These are phyloP conservation scores for Aspergillus biplanus DNA, from an alignment of 495 filamentous ascomycete species.

Conservation along the genomic window DNA sequence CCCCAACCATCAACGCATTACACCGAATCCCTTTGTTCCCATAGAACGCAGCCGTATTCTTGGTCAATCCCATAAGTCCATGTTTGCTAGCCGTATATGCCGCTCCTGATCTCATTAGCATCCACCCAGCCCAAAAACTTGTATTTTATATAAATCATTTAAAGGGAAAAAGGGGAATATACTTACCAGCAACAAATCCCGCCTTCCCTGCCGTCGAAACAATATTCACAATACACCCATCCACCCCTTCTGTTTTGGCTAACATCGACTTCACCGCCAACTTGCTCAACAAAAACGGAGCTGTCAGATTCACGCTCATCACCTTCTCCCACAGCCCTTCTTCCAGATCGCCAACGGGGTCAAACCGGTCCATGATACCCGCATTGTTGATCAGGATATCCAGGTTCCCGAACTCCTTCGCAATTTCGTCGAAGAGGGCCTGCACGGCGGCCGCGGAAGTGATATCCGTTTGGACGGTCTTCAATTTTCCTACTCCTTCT, in stretches of 20 bases:
- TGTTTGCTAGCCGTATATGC: constrained; percentile 53
- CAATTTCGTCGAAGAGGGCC: constrained; percentile 30
- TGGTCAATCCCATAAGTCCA: constrained; percentile 59
- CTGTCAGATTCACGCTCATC: constrained; percentile 62
- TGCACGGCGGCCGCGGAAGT: constrained; percentile 12
- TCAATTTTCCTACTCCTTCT: constrained; percentile 30
- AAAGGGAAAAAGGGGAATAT: neutral
- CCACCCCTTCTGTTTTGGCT: constrained; percentile 23
- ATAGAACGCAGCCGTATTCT: constrained; percentile 65
- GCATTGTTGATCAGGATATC: constrained; percentile 51
- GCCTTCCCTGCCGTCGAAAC: constrained; percentile 40
- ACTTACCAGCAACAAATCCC: constrained; percentile 40
- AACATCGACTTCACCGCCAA: constrained; percentile 54
- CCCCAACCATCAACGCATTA: constrained; percentile 59
- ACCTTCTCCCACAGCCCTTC: constrained; percentile 59
- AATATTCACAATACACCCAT: constrained; percentile 45
- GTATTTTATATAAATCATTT: neutral
- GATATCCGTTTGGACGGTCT: constrained; percentile 47
- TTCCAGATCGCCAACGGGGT: constrained; percentile 54
- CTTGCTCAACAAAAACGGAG: constrained; percentile 57
- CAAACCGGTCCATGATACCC: constrained; percentile 60
- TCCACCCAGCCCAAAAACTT: neutral
- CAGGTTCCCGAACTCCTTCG: constrained; percentile 36
- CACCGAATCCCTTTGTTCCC: constrained; percentile 58
- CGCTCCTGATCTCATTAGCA: constrained; percentile 40